These are phyloP conservation scores for Backusella tarrabulga DNA, from an alignment of 192 early-diverging fungal species.

Conservation along the genomic window DNA sequence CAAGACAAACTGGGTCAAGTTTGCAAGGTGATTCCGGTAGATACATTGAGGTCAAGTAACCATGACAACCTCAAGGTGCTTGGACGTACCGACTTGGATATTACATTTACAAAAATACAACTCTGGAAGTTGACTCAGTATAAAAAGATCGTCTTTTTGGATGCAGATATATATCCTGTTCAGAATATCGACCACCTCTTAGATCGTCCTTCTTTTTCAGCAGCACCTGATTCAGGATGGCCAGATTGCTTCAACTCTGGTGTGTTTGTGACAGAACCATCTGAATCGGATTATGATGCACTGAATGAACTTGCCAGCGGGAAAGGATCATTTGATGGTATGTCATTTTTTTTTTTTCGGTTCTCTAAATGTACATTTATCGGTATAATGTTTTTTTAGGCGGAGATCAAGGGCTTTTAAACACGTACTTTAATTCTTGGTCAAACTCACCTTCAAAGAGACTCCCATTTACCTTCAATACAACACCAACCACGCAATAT, in stretches of 20 bases:
- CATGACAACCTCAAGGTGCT: constrained; percentile 62
- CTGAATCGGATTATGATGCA: constrained; percentile 45
- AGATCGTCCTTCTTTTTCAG: constrained; percentile 67
- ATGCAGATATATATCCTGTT: constrained; percentile 87
- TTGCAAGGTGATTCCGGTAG: constrained; percentile 79
- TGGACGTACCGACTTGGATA: constrained; percentile 85
- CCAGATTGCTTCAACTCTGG: constrained; percentile 98
- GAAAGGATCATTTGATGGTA: constrained; percentile 85
- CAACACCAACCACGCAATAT: constrained; percentile 78
- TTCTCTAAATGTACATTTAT: background rate
- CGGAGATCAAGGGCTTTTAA: constrained; percentile 93
- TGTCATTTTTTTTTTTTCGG: background rate
- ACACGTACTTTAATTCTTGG: constrained; percentile 86
- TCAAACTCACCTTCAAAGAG: constrained; percentile 56
- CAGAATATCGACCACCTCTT: constrained; percentile 84
- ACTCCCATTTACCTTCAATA: constrained; percentile 90
- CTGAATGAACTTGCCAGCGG: constrained; percentile 50
- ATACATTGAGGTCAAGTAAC: constrained; percentile 60
- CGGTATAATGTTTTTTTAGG: constrained; percentile 42
- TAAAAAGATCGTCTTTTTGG: constrained; percentile 75
- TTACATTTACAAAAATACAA: constrained; percentile 91
- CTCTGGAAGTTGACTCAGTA: constrained; percentile 78
- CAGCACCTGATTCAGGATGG: constrained; percentile 93
- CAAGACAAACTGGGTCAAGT: constrained; percentile 53
- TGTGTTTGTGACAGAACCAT: constrained; percentile 77